Conservation (phyloP, 805 yeast genomes). For the Saccharomycopsis fermentans region DNA sequence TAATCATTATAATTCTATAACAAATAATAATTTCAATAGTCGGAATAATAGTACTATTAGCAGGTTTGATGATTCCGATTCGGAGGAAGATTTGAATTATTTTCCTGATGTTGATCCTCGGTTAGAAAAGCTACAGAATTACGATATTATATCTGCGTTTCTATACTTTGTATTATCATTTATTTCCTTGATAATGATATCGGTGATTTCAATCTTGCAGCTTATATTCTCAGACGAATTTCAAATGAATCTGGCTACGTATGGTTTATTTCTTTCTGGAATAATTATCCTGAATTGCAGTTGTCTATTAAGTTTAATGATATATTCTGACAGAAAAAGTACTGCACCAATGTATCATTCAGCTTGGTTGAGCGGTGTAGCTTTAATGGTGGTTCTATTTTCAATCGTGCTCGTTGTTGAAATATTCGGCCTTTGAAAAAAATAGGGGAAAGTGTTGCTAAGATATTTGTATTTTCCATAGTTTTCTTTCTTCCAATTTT, state of each 20-base stretch:
- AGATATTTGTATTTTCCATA: no score
- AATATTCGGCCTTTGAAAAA: neutral
- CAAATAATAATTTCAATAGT: neutral
- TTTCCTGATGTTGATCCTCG: constrained; percentile 7
- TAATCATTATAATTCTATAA: neutral
- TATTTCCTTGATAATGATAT: constrained; percentile 10
- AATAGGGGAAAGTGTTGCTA: no score
- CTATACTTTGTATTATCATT: constrained; percentile 14
- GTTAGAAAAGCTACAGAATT: constrained; percentile 7
- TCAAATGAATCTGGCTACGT: neutral
- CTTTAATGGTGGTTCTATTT: neutral
- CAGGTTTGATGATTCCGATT: neutral
- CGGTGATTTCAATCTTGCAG: neutral
- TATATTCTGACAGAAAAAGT: neutral
- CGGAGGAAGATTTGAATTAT: neutral
- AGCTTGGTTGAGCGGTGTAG: neutral
- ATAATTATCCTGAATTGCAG: neutral
- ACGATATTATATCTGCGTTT: constrained; percentile 15
- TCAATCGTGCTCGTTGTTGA: neutral
- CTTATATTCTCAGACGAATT: neutral
- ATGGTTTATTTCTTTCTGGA: neutral
- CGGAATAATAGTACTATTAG: neutral
- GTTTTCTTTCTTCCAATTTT: no score
- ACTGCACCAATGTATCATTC: neutral
- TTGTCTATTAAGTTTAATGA: neutral